phyloP scores from a whole-genome alignment of 108 stramenopile genomes.

The Skeletonema menzelii region DNA sequence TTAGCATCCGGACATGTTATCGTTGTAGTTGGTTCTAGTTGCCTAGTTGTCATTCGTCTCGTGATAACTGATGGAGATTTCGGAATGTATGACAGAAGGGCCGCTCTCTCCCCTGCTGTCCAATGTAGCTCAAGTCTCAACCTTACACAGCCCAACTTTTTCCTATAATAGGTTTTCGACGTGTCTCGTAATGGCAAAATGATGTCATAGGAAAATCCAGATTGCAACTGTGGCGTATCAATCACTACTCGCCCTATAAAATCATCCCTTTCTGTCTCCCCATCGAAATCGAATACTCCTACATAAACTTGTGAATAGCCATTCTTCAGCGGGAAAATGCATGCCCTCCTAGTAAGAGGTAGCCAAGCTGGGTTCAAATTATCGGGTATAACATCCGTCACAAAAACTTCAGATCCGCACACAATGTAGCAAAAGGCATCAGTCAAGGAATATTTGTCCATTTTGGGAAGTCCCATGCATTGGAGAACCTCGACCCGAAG shows the following conservation, averaged over 20 bases:
- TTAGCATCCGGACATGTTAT: slow-evolving; percentile 53
- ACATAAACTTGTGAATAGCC: slow-evolving; percentile 52
- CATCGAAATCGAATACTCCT: slow-evolving; percentile 72
- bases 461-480: slow-evolving; percentile 56
- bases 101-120: slow-evolving; percentile 49
- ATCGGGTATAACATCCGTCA: slow-evolving; percentile 59
- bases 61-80: not conserved
- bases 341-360: slow-evolving; percentile 50
- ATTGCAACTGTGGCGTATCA: slow-evolving; percentile 32
- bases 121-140: slow-evolving; percentile 58
- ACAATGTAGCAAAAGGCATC: slow-evolving; percentile 65
- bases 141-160: slow-evolving; percentile 49
- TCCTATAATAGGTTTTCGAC: slow-evolving; percentile 48
- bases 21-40: slow-evolving; percentile 11
- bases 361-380: slow-evolving; percentile 59
- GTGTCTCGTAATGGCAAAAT: slow-evolving; percentile 55
- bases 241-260: slow-evolving; percentile 64
- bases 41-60: not conserved
- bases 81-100: slow-evolving; percentile 60
- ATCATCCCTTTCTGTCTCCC: slow-evolving; percentile 52
- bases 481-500: slow-evolving; percentile 54
- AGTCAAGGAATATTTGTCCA: slow-evolving; percentile 52
- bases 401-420: slow-evolving; percentile 61
- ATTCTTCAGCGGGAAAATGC: slow-evolving; percentile 59
- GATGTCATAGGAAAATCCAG: slow-evolving; percentile 52